Conservation (phyloP, 2,329 filamentous ascomycete species). For the Aspergillus awamori region DNA sequence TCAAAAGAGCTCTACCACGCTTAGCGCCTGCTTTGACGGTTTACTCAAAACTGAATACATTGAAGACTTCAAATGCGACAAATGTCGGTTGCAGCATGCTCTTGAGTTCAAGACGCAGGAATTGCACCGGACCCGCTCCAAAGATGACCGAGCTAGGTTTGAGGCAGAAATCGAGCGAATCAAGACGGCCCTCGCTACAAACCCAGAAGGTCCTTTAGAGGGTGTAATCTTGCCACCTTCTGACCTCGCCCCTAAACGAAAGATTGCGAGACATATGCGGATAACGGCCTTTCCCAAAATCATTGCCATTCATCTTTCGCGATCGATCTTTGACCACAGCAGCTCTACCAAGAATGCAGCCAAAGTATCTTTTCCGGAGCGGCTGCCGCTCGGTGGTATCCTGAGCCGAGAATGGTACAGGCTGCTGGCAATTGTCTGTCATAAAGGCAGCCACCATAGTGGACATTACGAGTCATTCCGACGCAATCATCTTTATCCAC, state of each 20-base stretch:
- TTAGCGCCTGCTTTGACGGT: constrained; percentile 88
- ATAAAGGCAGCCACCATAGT: constrained; percentile 93
- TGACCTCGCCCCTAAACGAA: constrained; percentile 74
- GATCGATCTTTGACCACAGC: constrained; percentile 83
- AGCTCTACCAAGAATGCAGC: constrained; percentile 90
- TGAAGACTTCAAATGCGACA: constrained; percentile 95
- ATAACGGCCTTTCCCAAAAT: constrained; percentile 88
- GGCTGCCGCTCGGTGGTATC: constrained; percentile 78
- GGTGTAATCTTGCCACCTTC: constrained; percentile 75
- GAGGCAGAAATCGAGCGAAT: constrained; percentile 66
- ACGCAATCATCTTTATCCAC: constrained; percentile 75
- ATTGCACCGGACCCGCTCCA: constrained; percentile 57
- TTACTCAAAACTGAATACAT: constrained; percentile 95
- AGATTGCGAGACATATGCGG: constrained; percentile 83
- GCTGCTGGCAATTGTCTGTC: constrained; percentile 83
- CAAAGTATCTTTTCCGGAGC: constrained; percentile 89
- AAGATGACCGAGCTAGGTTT: constrained; percentile 55
- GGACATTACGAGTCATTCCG: constrained; percentile 97
- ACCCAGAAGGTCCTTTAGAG: constrained; percentile 76
- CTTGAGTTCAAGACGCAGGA: constrained; percentile 65
- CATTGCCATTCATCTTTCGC: constrained; percentile 86
- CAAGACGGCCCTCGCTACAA: constrained; percentile 69
- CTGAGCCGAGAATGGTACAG: constrained; percentile 78
- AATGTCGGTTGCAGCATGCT: constrained; percentile 83
- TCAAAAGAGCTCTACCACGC: constrained; percentile 74